Base-by-base conservation (phyloP, 805 yeast species). In the Teunomyces aglyptinius region DNA sequence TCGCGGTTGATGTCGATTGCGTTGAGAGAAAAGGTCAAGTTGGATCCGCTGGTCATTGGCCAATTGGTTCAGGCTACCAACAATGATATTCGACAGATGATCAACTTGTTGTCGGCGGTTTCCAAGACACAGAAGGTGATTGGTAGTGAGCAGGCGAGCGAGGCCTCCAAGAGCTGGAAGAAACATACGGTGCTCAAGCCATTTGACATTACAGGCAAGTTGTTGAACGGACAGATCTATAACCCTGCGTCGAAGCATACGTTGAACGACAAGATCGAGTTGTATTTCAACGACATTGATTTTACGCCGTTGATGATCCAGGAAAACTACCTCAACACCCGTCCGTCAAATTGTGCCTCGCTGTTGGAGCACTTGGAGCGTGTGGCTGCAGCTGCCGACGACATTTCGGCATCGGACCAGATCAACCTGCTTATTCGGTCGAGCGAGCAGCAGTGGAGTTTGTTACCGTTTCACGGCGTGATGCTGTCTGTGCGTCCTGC, bases 221-320 rank as follows among this genome's bases (percentile, higher is more conserved):
- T 89, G 35, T 72, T 92, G 41, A 65, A 63, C 38, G 85, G 85
- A 0, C 77, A 78, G 18, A 74, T 80, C 12, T 86, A 82, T 64
- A 71, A 82, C 46, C 77, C 72, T 15, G 69, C 67, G 54, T 68
- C 79, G 2, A 65, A 69, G n/a, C 76, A 78, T 47, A 74, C 83
- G 2, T 63, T 92, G 51, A 86, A 84, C 64, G 96, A 89, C 52
- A 87, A 89, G 61, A 83, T 92, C 58, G 92, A 87, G 56, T 75
- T 89, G 44, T 94, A 90, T 61, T 94, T 94, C 72, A 90, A 89
- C 65, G 99, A 94, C 66, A 87, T 89, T 67, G 97, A 90, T 60
- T 86, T 94, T 62, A 83, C 96, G 1, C 98, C 99, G 4, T 74
- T 92, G 50, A 92, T 94, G 98, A 80, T 94, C 44, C 97, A 92